Base-by-base conservation (phyloP, 179 eudicot genomes). In the Beta corolliflora region DNA sequence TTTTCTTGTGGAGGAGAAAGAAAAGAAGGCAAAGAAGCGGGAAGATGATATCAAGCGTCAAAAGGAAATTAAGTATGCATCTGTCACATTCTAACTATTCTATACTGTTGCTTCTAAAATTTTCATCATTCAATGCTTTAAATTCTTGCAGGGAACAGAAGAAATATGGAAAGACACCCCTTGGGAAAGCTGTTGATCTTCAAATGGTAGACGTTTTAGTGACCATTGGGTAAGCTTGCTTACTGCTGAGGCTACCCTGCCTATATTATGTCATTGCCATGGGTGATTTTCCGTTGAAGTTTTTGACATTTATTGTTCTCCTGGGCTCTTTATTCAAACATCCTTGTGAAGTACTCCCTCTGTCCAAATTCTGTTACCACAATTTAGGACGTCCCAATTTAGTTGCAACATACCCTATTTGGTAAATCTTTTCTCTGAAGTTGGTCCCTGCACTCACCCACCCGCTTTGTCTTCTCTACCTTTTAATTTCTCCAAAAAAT, bases 1-100 rank as follows among this genome's bases (percentile, higher is more conserved):
- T 76, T 94, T 95, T 87, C 90, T 94, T 67, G 81, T 89, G 9
- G 95, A 91, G 89, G 98, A 92, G 84, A 91, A 80, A 82, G 91
- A 83, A 77, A 88, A 86, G 75, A 86, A 80, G 84, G 89, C 68
- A 76, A 88, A 86, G 79, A 89, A 91, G 83, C 82, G 77, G 41
- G 90, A 82, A 65, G 97, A 94, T 60, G 84, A 95, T 89, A 81
- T 89, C 21, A 87, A 77, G 73, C 89, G 94, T 60, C 87, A 84
- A 79, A 79, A 77, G 61, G 97, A 95, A 76, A 92, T 95, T 68
- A 81, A 36, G 99, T 94, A 64, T 75, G 90, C 78, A 50, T 58
- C 48, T 63, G 21, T 70, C 19, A 36, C 48, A 73, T 53, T 46
- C 31, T 15, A 21, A 53, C 44, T 65, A 48, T 44, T 75, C 52